Evolutionary conservation across 225 moss, liverwort and hornwort species (phyloP).

Genomic region (Antitrichia curtipendula): DNA sequence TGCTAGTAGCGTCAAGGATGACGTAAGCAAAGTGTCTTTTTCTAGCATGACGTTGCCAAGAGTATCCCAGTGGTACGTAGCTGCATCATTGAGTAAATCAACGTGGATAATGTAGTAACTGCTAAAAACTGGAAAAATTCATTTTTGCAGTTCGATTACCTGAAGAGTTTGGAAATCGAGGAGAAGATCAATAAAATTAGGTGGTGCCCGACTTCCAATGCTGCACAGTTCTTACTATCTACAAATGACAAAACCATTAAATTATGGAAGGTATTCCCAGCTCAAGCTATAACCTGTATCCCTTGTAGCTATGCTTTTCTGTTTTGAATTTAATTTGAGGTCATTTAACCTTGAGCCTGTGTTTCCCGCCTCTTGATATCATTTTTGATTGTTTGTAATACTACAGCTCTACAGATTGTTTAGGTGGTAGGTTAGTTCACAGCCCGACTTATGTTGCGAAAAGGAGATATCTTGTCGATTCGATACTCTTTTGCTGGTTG

Average conservation of each 20-base stretch:
- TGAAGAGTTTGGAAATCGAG: conserved; percentile 99
- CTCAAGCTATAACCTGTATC: neutral
- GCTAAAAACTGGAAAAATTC: neutral
- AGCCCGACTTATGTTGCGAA: neutral
- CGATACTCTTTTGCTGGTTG: neutral
- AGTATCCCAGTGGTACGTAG: neutral
- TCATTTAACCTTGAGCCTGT: neutral
- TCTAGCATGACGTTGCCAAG: neutral
- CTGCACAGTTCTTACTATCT: conserved; percentile 92
- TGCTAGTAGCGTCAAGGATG: neutral
- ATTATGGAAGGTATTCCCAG: conserved; percentile 77
- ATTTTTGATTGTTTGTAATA: neutral
- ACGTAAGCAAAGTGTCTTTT: neutral
- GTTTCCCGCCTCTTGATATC: neutral
- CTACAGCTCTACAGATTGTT: neutral
- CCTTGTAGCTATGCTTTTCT: neutral
- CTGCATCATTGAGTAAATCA: neutral
- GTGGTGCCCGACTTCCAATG: conserved; percentile 98
- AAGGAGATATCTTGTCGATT: neutral
- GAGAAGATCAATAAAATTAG: conserved; percentile 99
- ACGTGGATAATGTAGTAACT: neutral
- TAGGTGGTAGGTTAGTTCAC: neutral
- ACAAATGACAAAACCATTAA: conserved; percentile 99
- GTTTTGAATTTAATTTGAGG: neutral
- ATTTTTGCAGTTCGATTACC: conserved; percentile 79